Conservation (phyloP, 306 rosid genomes). For the Rosa chinensis region DNA sequence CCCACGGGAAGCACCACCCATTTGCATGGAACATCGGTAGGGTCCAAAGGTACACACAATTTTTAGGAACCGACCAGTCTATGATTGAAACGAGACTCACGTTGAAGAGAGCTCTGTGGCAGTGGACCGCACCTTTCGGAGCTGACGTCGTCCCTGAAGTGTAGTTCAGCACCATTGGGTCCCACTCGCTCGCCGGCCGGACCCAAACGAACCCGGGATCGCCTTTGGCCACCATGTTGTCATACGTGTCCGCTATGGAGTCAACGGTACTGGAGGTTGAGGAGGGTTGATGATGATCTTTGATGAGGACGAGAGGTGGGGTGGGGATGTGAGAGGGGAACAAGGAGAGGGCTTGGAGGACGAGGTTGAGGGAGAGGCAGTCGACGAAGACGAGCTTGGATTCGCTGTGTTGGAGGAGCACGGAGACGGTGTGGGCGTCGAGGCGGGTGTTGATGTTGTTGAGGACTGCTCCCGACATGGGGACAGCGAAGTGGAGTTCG, state of each 20-base stretch:
- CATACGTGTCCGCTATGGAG: slow-evolving; percentile 32
- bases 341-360: slow-evolving; percentile 36
- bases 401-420: slow-evolving; percentile 60
- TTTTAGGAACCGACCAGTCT: slow-evolving; percentile 55
- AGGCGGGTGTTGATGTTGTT: slow-evolving; percentile 64
- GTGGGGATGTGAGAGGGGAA: slow-evolving; percentile 29
- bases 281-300: slow-evolving; percentile 15
- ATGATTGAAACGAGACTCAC: slow-evolving; percentile 40
- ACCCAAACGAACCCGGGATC: slow-evolving; percentile 54
- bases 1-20: slow-evolving; percentile 82
- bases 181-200: slow-evolving; percentile 67
- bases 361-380: slow-evolving; percentile 18
- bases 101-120: slow-evolving; percentile 52
- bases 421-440: slow-evolving; percentile 48
- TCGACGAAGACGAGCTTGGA: slow-evolving; percentile 71
- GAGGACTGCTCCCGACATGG: slow-evolving; percentile 68
- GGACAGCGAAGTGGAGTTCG: slow-evolving; percentile 76
- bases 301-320: slow-evolving; percentile 58
- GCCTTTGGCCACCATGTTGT: slow-evolving; percentile 41
- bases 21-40: slow-evolving; percentile 77
- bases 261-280: not conserved
- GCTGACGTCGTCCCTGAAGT: slow-evolving; percentile 84
- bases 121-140: slow-evolving; percentile 70
- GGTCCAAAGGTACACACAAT: slow-evolving; percentile 69
- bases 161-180: slow-evolving; percentile 61